Conservation (phyloP, 2,329 filamentous ascomycete species). For the Pyricularia grisea region DNA sequence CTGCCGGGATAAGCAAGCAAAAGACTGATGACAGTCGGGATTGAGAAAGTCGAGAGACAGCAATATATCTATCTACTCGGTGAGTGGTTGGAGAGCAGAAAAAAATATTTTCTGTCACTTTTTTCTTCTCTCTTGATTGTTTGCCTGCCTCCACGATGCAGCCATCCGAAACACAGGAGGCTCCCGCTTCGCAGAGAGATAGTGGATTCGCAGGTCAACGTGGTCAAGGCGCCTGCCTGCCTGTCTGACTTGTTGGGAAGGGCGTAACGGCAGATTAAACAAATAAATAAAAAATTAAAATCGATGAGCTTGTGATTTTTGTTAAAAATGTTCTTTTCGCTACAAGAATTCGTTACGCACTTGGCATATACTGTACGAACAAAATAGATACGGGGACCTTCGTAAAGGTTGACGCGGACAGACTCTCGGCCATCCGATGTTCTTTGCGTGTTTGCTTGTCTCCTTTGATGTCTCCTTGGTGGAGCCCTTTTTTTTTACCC, state of each 20-base stretch:
- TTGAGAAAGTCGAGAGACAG: not conserved
- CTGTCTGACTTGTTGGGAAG: not conserved
- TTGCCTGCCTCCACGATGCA: not conserved
- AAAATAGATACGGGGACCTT: not conserved
- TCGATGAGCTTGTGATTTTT: not conserved
- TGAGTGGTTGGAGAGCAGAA: not conserved
- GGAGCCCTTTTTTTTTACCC: not conserved
- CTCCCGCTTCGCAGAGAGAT: not conserved
- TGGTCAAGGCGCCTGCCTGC: not conserved
- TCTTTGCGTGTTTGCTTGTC: not conserved
- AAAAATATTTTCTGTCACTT: not conserved
- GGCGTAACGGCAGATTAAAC: not conserved
- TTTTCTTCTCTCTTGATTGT: not conserved
- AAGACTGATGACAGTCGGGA: not conserved
- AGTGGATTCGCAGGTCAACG: not conserved
- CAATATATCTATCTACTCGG: not conserved
- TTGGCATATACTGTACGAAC: not conserved
- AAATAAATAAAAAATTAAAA: not conserved
- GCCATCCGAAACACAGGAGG: not conserved
- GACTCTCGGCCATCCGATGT: not conserved
- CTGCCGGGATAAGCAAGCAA: not conserved
- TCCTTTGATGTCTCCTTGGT: not conserved
- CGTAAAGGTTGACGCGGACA: not conserved
- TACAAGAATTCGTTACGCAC: not conserved
- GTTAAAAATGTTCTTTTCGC: not conserved